Evolutionary conservation across 1,284 basidiomycete genomes (phyloP), one percentile per base, ranked within the genome.

Genomic region (Trametes hirsuta): DNA sequence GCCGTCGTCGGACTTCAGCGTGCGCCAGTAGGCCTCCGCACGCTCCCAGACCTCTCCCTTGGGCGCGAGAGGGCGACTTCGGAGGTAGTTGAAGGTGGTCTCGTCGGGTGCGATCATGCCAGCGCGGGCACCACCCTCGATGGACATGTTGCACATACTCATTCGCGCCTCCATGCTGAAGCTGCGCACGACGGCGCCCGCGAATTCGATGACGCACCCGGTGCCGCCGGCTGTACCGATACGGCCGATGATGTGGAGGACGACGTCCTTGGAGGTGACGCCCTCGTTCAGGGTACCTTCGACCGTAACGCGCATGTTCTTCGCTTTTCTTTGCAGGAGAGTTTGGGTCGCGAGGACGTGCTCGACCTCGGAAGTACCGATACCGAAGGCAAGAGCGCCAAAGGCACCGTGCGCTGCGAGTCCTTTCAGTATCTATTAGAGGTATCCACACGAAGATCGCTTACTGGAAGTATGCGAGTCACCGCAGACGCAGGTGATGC

Each of bases 131-230:
- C 95, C 95, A 61, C 88, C 96, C 77, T 98, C 95, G 74, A 98
- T 97, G 64, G 93, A 95, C 95, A 98, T 98, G 80, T 98, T 98
- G 78, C 95, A 97, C 67, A 95, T 94, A 68, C 93, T 95, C 95
- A 97, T 97, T 52, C 95, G 87, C 41, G 92, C 94, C 75, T 98
- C 95, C 94, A 97, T 96, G 71, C 91, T 94, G 72, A 97, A 91
- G 14, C 84, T 84, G 60, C 94, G 92, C 77, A 98, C 94, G 55
- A 95, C 93, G 1, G 91, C 92, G 8, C 95, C 95, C 51, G 94
- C 90, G 71, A 92, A 98, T 77, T 98, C 95, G 72, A 98, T 95
- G 64, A 97, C 94, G 68, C 83, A 86, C 11, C 95, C 96, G 6
- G 93, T 98, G 48, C 95, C 96, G 66, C 95, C 95, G 25, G 95